Conservation (phyloP, 2,329 filamentous ascomycete species). For the Botrytis cinerea region DNA sequence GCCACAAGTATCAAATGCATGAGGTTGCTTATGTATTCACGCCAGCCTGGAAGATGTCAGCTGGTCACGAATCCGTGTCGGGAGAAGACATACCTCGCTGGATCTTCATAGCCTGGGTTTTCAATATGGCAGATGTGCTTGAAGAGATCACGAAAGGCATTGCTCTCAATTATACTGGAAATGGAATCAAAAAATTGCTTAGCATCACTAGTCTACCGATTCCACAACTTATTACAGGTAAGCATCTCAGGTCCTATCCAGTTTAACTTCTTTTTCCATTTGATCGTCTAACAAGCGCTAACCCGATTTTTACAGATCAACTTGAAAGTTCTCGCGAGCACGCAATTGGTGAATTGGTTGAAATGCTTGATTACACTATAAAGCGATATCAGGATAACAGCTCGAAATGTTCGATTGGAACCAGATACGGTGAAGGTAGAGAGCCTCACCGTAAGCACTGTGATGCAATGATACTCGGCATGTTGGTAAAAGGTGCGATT, state of each 20-base stretch:
- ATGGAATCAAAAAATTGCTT: not conserved
- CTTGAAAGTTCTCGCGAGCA: not conserved
- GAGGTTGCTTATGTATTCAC: constrained; percentile 3
- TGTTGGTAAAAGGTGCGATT: not conserved
- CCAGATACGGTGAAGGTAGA: not conserved
- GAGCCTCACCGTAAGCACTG: not conserved
- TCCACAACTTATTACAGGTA: not conserved
- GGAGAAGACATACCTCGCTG: not conserved
- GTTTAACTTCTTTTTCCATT: not conserved
- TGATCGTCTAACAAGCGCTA: not conserved
- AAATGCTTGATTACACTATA: not conserved
- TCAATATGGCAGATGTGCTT: not conserved
- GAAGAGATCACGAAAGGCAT: not conserved
- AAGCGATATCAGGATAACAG: not conserved
- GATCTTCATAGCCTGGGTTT: constrained; percentile 4
- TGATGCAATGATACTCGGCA: not conserved
- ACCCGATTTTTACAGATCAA: not conserved
- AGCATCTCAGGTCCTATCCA: not conserved
- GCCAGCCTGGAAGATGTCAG: not conserved
- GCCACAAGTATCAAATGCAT: constrained; percentile 9
- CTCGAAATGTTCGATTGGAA: not conserved
- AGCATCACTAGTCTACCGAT: not conserved
- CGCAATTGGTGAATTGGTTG: not conserved
- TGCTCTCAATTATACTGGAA: not conserved
- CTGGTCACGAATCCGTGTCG: no score